Base-by-base conservation (phyloP, 202 grass and related monocot genomes). In the Schoenoplectus tabernaemontani region DNA sequence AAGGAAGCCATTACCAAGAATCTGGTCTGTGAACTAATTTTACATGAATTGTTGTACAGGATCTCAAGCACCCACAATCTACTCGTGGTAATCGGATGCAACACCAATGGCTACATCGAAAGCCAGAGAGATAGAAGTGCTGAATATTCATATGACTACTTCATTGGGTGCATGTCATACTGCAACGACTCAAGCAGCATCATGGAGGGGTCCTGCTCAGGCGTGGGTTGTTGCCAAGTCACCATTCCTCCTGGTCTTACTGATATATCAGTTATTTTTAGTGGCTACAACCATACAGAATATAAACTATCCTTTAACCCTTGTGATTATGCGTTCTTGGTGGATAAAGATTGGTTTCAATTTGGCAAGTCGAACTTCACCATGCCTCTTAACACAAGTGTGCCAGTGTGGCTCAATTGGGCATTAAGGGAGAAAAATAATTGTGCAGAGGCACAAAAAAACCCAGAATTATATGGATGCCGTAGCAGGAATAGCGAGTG, bases 341-440 rank as follows among this genome's bases (percentile, higher is more conserved):
- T 79, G 5, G 76, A 81, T 19, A 5, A 79, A 1, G 38, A 76
- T 1, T 20, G 26, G 32, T 28, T 85, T 78, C 42, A 48, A 1
- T 86, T 87, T 81, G 41, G 16, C 1, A 67, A 4, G 34, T 43
- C 68, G 0, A 41, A 89, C 36, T 63, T 87, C 1, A 44, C 34
- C 1, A 63, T 51, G 56, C 28, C 63, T n/a, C 33, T 2, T 0
- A 34, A 42, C 7, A 24, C 39, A 39, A 77, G 11, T 17, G 47
- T 76, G 70, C 82, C 90, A 0, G 71, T 89, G 30, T 74, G 54
- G 66, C 81, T 93, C 1, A 72, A 93, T 51, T 93, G 91, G 88
- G 91, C 88, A 24, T 78, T 93, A 44, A 73, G 91, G 51, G 46
- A 66, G 2, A 4, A 3, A 8, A 20, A 53, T 26, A 81, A 4